These are phyloP conservation scores for Verbascum thapsus DNA, from an alignment of 257 asterid genomes.

Conservation along the genomic window DNA sequence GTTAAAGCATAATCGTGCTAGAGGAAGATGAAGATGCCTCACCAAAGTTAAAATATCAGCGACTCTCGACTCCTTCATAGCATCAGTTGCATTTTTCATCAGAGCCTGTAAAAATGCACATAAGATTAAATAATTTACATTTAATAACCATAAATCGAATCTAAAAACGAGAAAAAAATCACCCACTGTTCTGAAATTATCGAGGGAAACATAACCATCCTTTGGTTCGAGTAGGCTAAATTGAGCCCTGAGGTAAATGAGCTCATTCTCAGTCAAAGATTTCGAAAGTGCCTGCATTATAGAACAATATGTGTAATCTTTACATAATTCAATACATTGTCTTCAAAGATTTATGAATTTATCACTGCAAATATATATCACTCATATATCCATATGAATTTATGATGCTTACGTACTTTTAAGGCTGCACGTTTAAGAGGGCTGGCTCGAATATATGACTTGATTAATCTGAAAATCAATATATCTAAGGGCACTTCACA, in stretches of 20 bases:
- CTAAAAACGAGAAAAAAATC: conserved; percentile 17
- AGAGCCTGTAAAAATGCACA: conserved; percentile 65
- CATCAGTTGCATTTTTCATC: conserved; percentile 72
- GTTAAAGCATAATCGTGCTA: background rate
- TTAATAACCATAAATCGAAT: background rate
- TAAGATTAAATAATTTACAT: background rate
- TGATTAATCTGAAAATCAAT: conserved; percentile 69
- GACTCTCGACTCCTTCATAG: conserved; percentile 93
- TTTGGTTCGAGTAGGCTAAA: conserved; percentile 74
- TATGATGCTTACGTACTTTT: conserved; percentile 46
- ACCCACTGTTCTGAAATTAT: conserved; percentile 74
- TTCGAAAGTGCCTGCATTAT: conserved; percentile 83
- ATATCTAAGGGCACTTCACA: conserved; percentile 67
- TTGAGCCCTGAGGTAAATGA: conserved; percentile 73
- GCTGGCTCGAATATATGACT: conserved; percentile 79
- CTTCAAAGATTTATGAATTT: background rate
- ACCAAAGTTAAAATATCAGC: conserved; percentile 82
- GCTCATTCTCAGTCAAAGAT: conserved; percentile 88
- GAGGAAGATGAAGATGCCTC: conserved; percentile 34
- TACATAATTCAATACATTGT: background rate
- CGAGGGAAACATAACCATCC: conserved; percentile 73
- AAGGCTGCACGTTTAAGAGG: conserved; percentile 89
- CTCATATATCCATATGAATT: background rate
- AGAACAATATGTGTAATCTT: background rate
- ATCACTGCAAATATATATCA: conserved; percentile 3